Evolutionary conservation across 768 basidiomycete genomes (phyloP).

Genomic region (Suillus cothurnatus): DNA sequence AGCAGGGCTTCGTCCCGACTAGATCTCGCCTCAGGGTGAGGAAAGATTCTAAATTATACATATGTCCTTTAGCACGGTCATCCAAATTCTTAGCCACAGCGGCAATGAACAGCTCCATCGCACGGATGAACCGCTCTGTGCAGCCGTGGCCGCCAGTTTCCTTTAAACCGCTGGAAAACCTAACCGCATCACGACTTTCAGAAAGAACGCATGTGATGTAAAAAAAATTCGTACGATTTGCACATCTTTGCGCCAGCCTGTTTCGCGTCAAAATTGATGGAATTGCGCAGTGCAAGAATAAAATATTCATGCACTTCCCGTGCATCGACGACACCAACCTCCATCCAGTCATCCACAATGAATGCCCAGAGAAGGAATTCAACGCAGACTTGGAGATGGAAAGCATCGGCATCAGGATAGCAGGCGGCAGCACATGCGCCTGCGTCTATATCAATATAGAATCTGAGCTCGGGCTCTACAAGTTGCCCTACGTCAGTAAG

Average conservation of each 20-base stretch:
- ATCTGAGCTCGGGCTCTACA: slow-evolving; percentile 34
- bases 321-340: slow-evolving; percentile 29
- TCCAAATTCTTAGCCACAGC: slow-evolving; percentile 46
- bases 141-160: slow-evolving; percentile 41
- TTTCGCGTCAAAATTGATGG: slow-evolving; percentile 28
- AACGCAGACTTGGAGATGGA: slow-evolving; percentile 62
- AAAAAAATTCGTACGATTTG: slow-evolving; percentile 33
- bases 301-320: slow-evolving; percentile 29
- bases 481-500: slow-evolving; percentile 28
- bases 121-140: slow-evolving; percentile 41
- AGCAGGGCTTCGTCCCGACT: slow-evolving; percentile 51
- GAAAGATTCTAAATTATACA: slow-evolving; percentile 53
- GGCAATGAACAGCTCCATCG: slow-evolving; percentile 40
- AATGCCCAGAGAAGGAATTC: slow-evolving; percentile 62
- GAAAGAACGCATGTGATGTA: background rate
- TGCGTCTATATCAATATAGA: slow-evolving; percentile 59
- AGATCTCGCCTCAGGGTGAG: slow-evolving; percentile 54
- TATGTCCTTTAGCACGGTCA: slow-evolving; percentile 38
- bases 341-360: slow-evolving; percentile 44
- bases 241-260: slow-evolving; percentile 32
- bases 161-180: slow-evolving; percentile 40
- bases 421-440: slow-evolving; percentile 51
- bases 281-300: slow-evolving; percentile 31
- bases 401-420: slow-evolving; percentile 40
- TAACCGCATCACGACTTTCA: slow-evolving; percentile 13